These are phyloP conservation scores for Colletotrichum tropicale DNA, from an alignment of 2,329 filamentous ascomycete genomes.

Conservation along the genomic window DNA sequence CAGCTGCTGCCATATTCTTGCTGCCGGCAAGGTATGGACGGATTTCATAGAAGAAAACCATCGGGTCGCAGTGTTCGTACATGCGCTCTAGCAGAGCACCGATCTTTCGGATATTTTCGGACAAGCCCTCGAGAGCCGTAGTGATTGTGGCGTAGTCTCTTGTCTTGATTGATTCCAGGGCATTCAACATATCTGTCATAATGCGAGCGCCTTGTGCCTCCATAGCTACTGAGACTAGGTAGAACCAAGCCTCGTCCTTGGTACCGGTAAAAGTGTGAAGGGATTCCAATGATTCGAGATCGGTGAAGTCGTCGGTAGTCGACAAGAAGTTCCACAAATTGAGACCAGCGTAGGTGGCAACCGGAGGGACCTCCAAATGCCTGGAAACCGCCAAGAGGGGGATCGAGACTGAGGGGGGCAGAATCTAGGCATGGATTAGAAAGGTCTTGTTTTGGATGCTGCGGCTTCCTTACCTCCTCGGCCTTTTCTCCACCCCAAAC, in stretches of 20 bases:
- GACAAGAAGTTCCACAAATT: constrained; percentile 91
- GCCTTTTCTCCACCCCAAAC: constrained; percentile 86
- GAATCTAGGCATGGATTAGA: constrained; percentile 41
- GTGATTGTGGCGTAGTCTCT: constrained; percentile 66
- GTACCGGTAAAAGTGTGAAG: constrained; percentile 88
- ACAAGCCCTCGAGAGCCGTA: constrained; percentile 67
- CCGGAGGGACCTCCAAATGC: constrained; percentile 81
- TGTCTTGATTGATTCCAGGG: constrained; percentile 70
- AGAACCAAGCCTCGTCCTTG: constrained; percentile 93
- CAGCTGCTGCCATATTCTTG: constrained; percentile 88
- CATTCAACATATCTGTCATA: constrained; percentile 78
- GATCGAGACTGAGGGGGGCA: constrained; percentile 78
- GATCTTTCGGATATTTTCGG: constrained; percentile 71
- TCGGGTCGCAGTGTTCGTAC: constrained; percentile 87
- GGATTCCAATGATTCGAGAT: constrained; percentile 72
- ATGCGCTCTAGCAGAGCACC: constrained; percentile 75
- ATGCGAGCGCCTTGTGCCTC: constrained; percentile 79
- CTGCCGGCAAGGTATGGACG: constrained; percentile 88
- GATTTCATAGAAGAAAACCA: constrained; percentile 88
- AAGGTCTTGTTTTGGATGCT: not conserved
- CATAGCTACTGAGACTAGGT: constrained; percentile 86
- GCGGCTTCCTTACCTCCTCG: constrained; percentile 61
- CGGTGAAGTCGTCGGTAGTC: constrained; percentile 55
- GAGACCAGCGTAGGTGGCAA: constrained; percentile 87
- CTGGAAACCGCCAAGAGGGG: constrained; percentile 76